These are phyloP conservation scores for Russula foetens DNA, from an alignment of 768 basidiomycete genomes.

Conservation along the genomic window DNA sequence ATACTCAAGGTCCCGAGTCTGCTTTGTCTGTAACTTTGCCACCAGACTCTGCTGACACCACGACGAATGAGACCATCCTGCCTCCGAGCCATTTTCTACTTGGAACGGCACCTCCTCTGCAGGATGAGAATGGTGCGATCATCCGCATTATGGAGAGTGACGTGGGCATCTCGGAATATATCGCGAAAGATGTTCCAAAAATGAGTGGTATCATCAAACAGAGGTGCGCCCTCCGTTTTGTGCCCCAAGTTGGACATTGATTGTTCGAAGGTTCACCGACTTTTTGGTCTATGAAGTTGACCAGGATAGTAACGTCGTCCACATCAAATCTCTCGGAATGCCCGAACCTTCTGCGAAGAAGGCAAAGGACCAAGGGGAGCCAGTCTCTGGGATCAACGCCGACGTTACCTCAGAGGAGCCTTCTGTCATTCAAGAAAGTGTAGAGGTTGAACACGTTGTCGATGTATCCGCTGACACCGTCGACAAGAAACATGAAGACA, in stretches of 20 bases:
- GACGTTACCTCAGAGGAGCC: conserved; percentile 19
- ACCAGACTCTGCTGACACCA: background rate
- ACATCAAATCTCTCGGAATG: conserved; percentile 68
- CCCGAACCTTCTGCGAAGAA: conserved; percentile 51
- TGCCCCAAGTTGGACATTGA: conserved; percentile 3
- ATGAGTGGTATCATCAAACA: conserved; percentile 96
- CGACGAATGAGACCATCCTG: conserved; percentile 28
- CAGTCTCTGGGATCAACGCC: conserved; percentile 10
- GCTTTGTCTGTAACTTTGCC: conserved; percentile 19
- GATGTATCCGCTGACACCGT: background rate
- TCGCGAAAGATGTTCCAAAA: conserved; percentile 56
- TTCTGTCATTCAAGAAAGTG: conserved; percentile 15
- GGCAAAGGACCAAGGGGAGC: conserved; percentile 25
- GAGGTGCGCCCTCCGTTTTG: conserved; percentile 43
- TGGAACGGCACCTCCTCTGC: conserved; percentile 45
- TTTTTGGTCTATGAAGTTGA: conserved; percentile 93
- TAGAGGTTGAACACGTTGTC: background rate
- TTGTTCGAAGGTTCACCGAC: conserved; percentile 75
- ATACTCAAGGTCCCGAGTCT: conserved; percentile 9
- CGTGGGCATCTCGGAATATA: conserved; percentile 88
- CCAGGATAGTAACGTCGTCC: conserved; percentile 68
- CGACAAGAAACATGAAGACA: conserved; percentile 13
- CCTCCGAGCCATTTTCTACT: conserved; percentile 72
- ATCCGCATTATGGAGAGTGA: conserved; percentile 63
- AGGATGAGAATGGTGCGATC: conserved; percentile 41